phyloP scores from a whole-genome alignment of 495 filamentous ascomycete species.

The Tuber indicum region DNA sequence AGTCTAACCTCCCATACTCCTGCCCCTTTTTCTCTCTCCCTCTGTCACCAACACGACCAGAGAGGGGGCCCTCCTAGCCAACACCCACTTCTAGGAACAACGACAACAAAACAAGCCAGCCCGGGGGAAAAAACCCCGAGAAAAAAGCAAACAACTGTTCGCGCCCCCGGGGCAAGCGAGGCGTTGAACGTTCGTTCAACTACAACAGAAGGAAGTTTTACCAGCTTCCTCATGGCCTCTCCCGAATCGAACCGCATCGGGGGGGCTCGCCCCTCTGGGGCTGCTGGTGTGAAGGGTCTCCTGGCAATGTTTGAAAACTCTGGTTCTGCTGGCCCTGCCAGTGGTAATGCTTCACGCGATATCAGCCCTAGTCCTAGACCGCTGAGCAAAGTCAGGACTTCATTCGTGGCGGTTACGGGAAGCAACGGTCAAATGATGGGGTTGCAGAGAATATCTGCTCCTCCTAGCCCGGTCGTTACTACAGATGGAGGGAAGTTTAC shows the following conservation, averaged over 20 bases:
- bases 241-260: slow-evolving; percentile 29
- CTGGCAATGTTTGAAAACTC: slow-evolving; percentile 42
- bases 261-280: slow-evolving; percentile 28
- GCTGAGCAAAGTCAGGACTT: slow-evolving; percentile 31
- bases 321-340: slow-evolving; percentile 19
- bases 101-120: background rate
- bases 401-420: slow-evolving; percentile 38
- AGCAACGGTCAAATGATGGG: slow-evolving; percentile 28
- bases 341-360: slow-evolving; percentile 24
- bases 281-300: slow-evolving; percentile 37
- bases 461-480: slow-evolving; percentile 14
- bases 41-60: background rate
- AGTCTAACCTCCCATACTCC: background rate
- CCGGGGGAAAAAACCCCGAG: background rate
- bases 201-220: background rate
- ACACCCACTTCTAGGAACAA: background rate
- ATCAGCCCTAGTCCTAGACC: slow-evolving; percentile 35
- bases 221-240: slow-evolving; percentile 21
- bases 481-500: slow-evolving; percentile 20
- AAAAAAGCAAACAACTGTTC: background rate
- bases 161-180: background rate
- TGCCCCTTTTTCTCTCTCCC: background rate
- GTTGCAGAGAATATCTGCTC: slow-evolving; percentile 29
- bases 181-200: background rate
- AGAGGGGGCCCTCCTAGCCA: background rate